Conservation (phyloP, 495 filamentous ascomycete species). For the Xylaria curta region DNA sequence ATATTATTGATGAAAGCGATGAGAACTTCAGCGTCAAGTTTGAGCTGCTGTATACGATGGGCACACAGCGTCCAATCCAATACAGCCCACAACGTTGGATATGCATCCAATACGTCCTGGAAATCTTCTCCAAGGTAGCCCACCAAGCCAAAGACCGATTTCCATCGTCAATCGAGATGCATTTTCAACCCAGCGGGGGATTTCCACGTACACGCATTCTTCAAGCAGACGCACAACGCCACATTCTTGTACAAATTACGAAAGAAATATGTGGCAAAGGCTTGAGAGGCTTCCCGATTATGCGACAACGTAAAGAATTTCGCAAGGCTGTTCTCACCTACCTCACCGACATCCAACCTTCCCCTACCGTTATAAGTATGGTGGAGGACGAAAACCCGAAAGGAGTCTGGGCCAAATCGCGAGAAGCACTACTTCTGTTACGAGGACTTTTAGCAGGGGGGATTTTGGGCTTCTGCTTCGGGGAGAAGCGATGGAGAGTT, state of each 20-base stretch:
- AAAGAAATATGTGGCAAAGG: constrained; percentile 47
- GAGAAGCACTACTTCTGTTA: constrained; percentile 59
- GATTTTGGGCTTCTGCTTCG: constrained; percentile 60
- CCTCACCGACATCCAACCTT: constrained; percentile 44
- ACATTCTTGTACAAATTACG: constrained; percentile 40
- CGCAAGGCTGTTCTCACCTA: constrained; percentile 51
- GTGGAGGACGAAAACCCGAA: constrained; percentile 40
- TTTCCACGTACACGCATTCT: constrained; percentile 57
- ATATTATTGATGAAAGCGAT: constrained; percentile 72
- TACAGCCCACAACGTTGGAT: constrained; percentile 65
- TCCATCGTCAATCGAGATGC: constrained; percentile 49
- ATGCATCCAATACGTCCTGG: constrained; percentile 61
- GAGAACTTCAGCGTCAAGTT: constrained; percentile 66
- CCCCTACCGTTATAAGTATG: constrained; percentile 35
- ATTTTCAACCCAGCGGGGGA: constrained; percentile 32
- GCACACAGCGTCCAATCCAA: constrained; percentile 60
- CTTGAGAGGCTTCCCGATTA: constrained; percentile 47
- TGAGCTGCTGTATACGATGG: constrained; percentile 73
- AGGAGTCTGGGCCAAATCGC: constrained; percentile 44
- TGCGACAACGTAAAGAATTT: constrained; percentile 41
- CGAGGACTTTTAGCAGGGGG: constrained; percentile 65
- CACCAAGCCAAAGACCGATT: constrained; percentile 31
- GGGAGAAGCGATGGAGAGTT: constrained; percentile 69
- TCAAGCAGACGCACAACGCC: constrained; percentile 38
- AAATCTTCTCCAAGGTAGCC: constrained; percentile 45